phyloP scores from a whole-genome alignment of 495 filamentous ascomycete genomes.

The Hypoxylon crocopeplum region DNA sequence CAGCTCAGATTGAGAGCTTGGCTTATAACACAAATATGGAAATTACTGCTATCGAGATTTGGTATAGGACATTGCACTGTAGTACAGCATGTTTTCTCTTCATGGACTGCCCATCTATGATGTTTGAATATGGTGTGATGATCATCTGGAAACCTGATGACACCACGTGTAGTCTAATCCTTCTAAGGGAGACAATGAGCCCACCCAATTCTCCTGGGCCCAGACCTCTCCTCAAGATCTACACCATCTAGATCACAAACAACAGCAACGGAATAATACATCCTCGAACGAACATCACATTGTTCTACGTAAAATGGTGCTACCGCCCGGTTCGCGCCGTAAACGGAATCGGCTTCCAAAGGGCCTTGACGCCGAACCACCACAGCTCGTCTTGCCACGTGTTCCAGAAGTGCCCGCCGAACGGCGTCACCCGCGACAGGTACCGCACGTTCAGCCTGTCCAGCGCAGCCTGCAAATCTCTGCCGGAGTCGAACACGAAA shows the following conservation, averaged over 20 bases:
- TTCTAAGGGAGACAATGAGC: background rate
- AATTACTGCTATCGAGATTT: no score
- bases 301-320: background rate
- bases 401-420: slow-evolving; percentile 44
- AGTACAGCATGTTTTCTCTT: background rate
- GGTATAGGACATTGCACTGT: background rate
- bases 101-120: background rate
- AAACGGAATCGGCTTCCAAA: slow-evolving; percentile 43
- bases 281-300: slow-evolving; percentile 8
- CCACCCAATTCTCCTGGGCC: no score
- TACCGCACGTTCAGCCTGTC: slow-evolving; percentile 19
- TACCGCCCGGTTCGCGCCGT: slow-evolving; percentile 19
- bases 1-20: no score
- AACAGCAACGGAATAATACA: background rate
- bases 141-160: slow-evolving; percentile 6
- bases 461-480: slow-evolving; percentile 38
- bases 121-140: slow-evolving; percentile 10
- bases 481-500: slow-evolving; percentile 30
- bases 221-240: no score
- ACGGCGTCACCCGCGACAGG: slow-evolving; percentile 38
- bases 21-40: no score
- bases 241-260: no score
- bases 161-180: background rate
- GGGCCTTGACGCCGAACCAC: slow-evolving; percentile 43
- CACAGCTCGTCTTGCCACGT: slow-evolving; percentile 47